A percentile compares a stretch with the other conserved stretches of the same genome.
phyloP scores from a whole-genome alignment of 164 flowering plant genomes.

The Kalanchoe fedtschenkoi region DNA sequence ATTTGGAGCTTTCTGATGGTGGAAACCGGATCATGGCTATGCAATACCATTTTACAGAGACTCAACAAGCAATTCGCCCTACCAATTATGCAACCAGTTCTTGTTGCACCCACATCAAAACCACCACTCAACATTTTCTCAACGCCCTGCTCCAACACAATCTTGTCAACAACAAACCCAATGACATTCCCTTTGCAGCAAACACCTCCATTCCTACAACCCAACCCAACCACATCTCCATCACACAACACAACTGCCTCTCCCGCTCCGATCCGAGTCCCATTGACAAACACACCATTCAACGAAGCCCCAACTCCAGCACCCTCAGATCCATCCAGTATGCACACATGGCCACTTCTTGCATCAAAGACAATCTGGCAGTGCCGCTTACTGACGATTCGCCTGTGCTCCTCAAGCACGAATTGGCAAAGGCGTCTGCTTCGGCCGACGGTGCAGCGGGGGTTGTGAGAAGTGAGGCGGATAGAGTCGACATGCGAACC shows the following conservation, averaged over 20 bases:
- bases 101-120: not conserved
- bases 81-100: conserved; percentile 11
- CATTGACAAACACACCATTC: conserved; percentile 72
- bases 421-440: conserved; percentile 19
- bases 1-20: conserved; percentile 16
- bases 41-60: conserved; percentile 42
- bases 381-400: conserved; percentile 48
- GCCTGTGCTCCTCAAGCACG: conserved; percentile 25
- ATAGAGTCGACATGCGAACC: conserved; percentile 19
- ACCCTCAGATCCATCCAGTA: not conserved
- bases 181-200: conserved; percentile 14
- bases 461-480: conserved; percentile 30
- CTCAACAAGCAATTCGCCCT: conserved; percentile 29
- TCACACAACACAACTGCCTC: conserved; percentile 26
- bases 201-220: conserved; percentile 18
- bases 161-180: conserved; percentile 46
- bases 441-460: conserved; percentile 51
- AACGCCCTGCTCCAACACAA: conserved; percentile 35
- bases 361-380: conserved; percentile 60
- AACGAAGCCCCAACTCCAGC: conserved; percentile 28
- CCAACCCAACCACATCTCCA: conserved; percentile 61
- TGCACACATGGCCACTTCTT: not conserved
- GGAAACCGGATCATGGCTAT: conserved; percentile 43
- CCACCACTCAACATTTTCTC: not conserved
- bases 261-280: conserved; percentile 31